Evolutionary conservation across 2,329 filamentous ascomycete genomes (phyloP).

Genomic region (Talaromyces albobiverticillius): DNA sequence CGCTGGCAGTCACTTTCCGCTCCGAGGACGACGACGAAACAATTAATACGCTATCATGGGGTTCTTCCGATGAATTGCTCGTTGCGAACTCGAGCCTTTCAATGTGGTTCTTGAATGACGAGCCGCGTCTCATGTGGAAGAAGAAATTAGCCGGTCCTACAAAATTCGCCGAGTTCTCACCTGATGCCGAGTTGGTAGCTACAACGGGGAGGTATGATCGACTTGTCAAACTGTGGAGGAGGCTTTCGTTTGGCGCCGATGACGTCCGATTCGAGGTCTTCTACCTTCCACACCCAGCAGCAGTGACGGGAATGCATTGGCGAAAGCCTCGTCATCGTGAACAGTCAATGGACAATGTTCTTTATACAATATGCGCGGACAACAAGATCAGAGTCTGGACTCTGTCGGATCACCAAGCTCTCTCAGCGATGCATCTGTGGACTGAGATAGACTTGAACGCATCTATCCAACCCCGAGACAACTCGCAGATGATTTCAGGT

Average conservation of each 20-base stretch:
- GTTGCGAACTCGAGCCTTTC: constrained; percentile 68
- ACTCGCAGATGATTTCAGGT: constrained; percentile 37
- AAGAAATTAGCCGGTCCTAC: constrained; percentile 69
- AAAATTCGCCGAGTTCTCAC: constrained; percentile 75
- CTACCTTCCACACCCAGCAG: constrained; percentile 79
- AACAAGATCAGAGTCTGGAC: constrained; percentile 80
- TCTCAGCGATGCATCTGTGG: constrained; percentile 75
- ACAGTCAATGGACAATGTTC: constrained; percentile 76
- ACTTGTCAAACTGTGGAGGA: constrained; percentile 88
- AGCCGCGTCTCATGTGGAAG: constrained; percentile 62
- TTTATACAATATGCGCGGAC: constrained; percentile 87
- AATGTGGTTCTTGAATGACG: constrained; percentile 61
- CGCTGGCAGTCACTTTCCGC: constrained; percentile 52
- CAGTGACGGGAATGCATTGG: constrained; percentile 85
- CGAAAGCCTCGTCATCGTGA: constrained; percentile 72
- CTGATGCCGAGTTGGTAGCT: constrained; percentile 83
- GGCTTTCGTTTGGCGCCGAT: constrained; percentile 76
- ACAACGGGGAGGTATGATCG: constrained; percentile 75
- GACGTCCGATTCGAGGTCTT: constrained; percentile 86
- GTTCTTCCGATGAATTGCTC: constrained; percentile 77
- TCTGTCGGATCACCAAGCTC: constrained; percentile 66
- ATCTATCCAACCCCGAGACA: constrained; percentile 61
- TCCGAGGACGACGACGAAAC: constrained; percentile 43
- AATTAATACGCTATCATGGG: constrained; percentile 75
- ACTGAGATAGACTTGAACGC: constrained; percentile 72